Evolutionary conservation across 768 basidiomycete species (phyloP).

Genomic region (Mycena haematopus): DNA sequence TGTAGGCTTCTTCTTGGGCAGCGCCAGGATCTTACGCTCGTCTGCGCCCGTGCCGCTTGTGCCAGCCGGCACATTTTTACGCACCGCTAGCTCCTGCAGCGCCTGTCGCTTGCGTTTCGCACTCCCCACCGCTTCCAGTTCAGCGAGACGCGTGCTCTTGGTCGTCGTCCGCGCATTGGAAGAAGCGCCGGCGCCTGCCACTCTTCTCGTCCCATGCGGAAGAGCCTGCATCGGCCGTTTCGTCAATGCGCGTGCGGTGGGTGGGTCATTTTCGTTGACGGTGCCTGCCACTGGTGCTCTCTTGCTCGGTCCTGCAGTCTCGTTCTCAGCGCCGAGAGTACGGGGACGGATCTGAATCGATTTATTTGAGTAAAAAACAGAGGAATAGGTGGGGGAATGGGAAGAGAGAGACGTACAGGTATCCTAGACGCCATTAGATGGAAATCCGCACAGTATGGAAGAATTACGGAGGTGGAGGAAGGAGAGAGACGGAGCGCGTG

Average conservation of each 20-base stretch:
- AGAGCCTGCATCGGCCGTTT: background rate
- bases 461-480: background rate
- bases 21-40: slow-evolving; percentile 14
- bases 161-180: background rate
- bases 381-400: background rate
- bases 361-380: background rate
- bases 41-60: slow-evolving; percentile 6
- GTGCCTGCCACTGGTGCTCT: slow-evolving; percentile 6
- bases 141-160: background rate
- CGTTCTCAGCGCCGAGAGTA: slow-evolving; percentile 25
- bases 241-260: too few species aligned
- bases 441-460: background rate
- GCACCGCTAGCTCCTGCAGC: slow-evolving; percentile 19
- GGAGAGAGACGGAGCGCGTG: background rate
- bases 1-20: slow-evolving; percentile 24
- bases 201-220: background rate
- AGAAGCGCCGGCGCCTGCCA: slow-evolving; percentile 6
- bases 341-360: slow-evolving; percentile 25
- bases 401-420: slow-evolving; percentile 7
- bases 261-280: background rate
- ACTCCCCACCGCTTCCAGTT: slow-evolving; percentile 12
- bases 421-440: slow-evolving; percentile 25
- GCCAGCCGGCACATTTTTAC: background rate
- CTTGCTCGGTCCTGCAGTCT: slow-evolving; percentile 7
- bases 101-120: slow-evolving; percentile 30